Base-by-base conservation (phyloP, 2,329 filamentous ascomycete genomes). In the Ophiocordyceps australis region DNA sequence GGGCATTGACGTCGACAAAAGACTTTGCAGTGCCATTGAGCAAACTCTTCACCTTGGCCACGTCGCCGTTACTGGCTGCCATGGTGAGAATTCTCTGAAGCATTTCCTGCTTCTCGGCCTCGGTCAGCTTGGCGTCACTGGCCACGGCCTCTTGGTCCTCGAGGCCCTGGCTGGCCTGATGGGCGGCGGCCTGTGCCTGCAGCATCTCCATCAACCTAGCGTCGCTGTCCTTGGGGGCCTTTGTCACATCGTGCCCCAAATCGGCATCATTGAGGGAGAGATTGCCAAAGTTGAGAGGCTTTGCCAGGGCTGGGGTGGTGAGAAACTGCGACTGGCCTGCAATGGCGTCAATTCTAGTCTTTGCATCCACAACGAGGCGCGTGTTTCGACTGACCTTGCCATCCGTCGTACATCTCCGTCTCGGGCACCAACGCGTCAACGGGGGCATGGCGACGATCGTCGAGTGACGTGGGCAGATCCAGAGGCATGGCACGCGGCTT, bases 391-490 rank as follows among this genome's bases (percentile, higher is more conserved):
- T 33, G 37, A 62, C 86, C 86, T 74, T 95, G 83, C 89, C 89
- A 98, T 38, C 82, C 89, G 65, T 98, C 89, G 50, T 95, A 98
- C 57, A 94, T 82, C 59, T 95, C 89, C 21, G 85, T 93, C 59
- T 95, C 89, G 20, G 64, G 62, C 29, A 77, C 65, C 35, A 74
- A 66, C 33, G 45, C 40, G 30, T 74, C 71, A 24, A 58, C 61
- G 4, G 73, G 66, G 18, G 77, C 65, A 41, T 63, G 63, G 38
- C 74, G 69, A 32, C 89, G 72, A 56, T 98, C 89, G 49, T 98
- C 77, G 28, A 98, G 67, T 9, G 85, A 93, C 37, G 69, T 89
- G 9, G 89, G 89, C 19, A 98, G 67, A 52, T 98, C 89, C 37
- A 67, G 57, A 21, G 89, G 89, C 26, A 95, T 68, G 32, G 47